Base-by-base conservation (phyloP, 306 rosid genomes). In the Urtica urens region DNA sequence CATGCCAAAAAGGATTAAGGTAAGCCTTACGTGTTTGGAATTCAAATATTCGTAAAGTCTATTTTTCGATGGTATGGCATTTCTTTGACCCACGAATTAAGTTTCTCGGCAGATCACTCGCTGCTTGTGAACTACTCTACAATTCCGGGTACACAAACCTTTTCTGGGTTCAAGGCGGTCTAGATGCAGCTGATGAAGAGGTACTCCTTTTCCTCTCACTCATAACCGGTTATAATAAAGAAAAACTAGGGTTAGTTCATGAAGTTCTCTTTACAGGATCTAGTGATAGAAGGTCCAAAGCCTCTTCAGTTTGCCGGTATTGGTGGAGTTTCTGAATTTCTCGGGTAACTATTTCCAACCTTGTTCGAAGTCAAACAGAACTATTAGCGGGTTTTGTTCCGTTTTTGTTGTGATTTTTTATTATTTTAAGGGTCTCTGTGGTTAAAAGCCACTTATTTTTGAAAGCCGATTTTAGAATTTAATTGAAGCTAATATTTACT, bases 91-190 rank as follows among this genome's bases (percentile, higher is more conserved):
- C 51, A 24, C 26, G 5, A 53, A 43, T 55, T 58, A 56, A 48
- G 33, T 63, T 58, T 69, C 43, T 68, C 43, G 63, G 56, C 79
- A 87, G 94, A 67, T 88, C 86, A 29, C 65, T 88, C 24, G 95
- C 93, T 76, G 97, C 97, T 26, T 83, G 95, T 42, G 93, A 83
- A 65, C 63, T 75, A 49, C 86, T 88, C 22, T 76, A 77, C 55
- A 83, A 76, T 52, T 74, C 92, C 23, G 97, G 95, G 53, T 84
- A 79, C 58, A 69, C n/a, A 46, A 90, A 79, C 69, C 78, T 90
- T 71, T 90, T 90, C 70, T 84, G 87, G 99, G 87, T 90, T 65
- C 94, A 79, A 63, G 99, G 97, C 23, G 97, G 97, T 51, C 63
- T 81, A 27, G 95, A 88, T 51, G 72, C 84, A 64, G 95, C 99